Base-by-base conservation (phyloP, 148 eudicot species). In the Rhododendron simsii region DNA sequence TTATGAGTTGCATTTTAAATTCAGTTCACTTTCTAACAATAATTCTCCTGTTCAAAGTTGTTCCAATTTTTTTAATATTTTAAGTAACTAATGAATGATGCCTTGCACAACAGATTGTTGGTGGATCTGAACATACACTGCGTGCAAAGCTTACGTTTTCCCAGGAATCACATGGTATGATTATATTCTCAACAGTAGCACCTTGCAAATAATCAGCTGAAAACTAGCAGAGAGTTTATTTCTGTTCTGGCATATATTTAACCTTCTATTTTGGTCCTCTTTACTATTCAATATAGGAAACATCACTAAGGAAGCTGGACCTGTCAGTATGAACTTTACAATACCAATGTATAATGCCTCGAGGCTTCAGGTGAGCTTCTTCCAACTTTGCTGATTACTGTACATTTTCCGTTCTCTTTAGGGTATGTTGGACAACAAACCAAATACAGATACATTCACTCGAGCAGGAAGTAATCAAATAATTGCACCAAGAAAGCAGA, bases 321-420 rank as follows among this genome's bases (percentile, higher is more conserved):
- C 99, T 83, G 99, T 97, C 84, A 93, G 95, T 89, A 94, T 97
- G 98, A 95, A 94, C 80, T 97, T 97, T 88, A 97, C 98, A 57
- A 97, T 97, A 86, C 98, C 99, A 15, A 97, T 95, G 99, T 93
- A 92, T 90, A 97, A 97, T 87, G 92, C 95, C 85, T 97, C 98
- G 81, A 93, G 95, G 90, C 95, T 97, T 86, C 98, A 96, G 98
- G 99, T 95, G 90, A 86, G 83, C 16, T 76, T 84, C 35, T 51
- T 75, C 71, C 50, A 12, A 69, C 73, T 51, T 28, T 10, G 8
- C 8, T 83, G 77, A 45, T n/a, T 63, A 35, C 69, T 6, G 13
- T 37, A 7, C 67, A 16, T 81, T 81, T 9, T 51, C 65, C 15
- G n/a, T 81, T 81, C 14, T 53, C 41, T n/a, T 26, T 53, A 33